Conservation (phyloP, 2,329 filamentous ascomycete species). For the Hymenotorrendiella dingleyae region DNA sequence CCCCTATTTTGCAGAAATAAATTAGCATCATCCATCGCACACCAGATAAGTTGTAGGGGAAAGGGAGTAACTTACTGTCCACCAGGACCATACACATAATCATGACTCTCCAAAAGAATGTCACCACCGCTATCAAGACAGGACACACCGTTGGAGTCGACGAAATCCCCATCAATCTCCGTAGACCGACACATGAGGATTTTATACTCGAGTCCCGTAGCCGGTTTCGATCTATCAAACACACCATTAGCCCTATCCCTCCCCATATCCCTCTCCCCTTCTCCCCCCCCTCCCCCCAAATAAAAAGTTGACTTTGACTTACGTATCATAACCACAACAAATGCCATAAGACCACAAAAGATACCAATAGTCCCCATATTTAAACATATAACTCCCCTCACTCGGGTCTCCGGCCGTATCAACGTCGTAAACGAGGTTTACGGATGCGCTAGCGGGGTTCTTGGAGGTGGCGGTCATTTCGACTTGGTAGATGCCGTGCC, state of each 20-base stretch:
- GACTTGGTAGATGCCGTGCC: constrained; percentile 57
- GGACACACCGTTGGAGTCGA: constrained; percentile 46
- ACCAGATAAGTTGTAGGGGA: background rate
- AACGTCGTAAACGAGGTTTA: constrained; percentile 51
- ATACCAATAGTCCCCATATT: constrained; percentile 53
- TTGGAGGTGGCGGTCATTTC: constrained; percentile 37
- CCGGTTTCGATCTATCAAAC: constrained; percentile 36
- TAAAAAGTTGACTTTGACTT: too few relatives aligned
- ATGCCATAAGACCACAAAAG: constrained; percentile 56
- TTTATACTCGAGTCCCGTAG: constrained; percentile 56
- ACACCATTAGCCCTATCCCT: too few relatives aligned
- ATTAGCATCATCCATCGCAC: background rate
- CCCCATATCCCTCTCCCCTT: too few relatives aligned
- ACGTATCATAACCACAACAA: constrained; percentile 54
- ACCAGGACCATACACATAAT: constrained; percentile 57
- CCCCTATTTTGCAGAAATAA: constrained; percentile 39
- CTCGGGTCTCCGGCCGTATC: constrained; percentile 43
- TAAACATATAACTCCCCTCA: constrained; percentile 52
- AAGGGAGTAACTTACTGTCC: constrained; percentile 39
- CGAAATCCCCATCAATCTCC: constrained; percentile 47
- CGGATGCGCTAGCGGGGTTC: constrained; percentile 28
- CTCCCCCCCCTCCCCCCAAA: too few relatives aligned
- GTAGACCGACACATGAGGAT: constrained; percentile 58
- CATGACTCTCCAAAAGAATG: constrained; percentile 53
- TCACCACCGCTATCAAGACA: constrained; percentile 55